These are phyloP conservation scores for Colletotrichum noveboracense DNA, from an alignment of 2,329 filamentous ascomycete species.

Conservation along the genomic window DNA sequence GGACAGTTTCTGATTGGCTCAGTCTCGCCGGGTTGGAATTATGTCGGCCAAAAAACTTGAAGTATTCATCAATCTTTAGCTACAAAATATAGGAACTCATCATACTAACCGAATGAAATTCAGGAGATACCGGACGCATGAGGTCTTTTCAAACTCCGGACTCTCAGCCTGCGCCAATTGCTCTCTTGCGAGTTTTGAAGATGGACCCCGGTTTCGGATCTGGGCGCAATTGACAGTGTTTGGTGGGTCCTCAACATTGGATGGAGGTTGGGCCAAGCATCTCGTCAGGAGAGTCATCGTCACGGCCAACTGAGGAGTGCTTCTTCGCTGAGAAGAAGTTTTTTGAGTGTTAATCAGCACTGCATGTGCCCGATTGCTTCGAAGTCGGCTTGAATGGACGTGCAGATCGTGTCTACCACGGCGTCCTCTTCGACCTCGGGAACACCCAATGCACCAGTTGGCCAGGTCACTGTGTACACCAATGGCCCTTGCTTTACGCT, in stretches of 20 bases:
- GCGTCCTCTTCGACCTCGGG: constrained; percentile 30
- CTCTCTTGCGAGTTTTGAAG: not conserved
- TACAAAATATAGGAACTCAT: not conserved
- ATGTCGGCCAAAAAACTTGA: not conserved
- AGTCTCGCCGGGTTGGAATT: not conserved
- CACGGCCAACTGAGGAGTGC: not conserved
- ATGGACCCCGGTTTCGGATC: not conserved
- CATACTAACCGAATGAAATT: not conserved
- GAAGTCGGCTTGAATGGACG: constrained; percentile 9
- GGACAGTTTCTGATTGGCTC: not conserved
- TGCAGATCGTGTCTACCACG: constrained; percentile 15
- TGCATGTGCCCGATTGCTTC: not conserved
- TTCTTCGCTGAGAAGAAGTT: not conserved
- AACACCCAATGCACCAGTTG: constrained; percentile 43
- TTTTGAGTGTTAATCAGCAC: not conserved
- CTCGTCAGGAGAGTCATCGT: not conserved
- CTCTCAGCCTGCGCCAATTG: not conserved
- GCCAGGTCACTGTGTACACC: constrained; percentile 45
- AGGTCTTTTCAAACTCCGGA: not conserved
- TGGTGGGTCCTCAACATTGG: not conserved
- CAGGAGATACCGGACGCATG: not conserved
- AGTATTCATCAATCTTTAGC: not conserved
- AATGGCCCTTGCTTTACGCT: constrained; percentile 43
- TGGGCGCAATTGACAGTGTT: not conserved
- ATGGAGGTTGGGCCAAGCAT: not conserved